Evolutionary conservation across 352 stramenopile genomes (phyloP), one percentile per base, ranked within the genome.

Genomic region (Globisporangium nagaii): DNA sequence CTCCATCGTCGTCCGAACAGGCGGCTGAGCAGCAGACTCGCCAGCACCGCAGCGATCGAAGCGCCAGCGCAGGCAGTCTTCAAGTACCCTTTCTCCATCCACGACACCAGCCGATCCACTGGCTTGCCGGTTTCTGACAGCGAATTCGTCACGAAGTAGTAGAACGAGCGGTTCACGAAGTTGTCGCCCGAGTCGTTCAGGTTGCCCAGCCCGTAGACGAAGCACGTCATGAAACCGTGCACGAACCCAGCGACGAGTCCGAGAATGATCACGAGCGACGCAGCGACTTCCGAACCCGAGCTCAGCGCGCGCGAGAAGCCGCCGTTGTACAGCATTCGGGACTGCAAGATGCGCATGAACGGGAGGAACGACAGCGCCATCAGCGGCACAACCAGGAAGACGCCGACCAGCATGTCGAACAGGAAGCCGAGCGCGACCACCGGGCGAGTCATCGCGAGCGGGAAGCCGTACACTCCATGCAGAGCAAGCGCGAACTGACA

Each of bases 281-380:
- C 84, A 0, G 84, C 84, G n/a, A 91, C 82, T 30, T 95, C 82
- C 1, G 80, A 89, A 5, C 78, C 84, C 43, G 80, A 89, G 31
- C 77, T 86, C 30, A 95, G 43, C 4, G 84, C 68, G 40, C 82
- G 71, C 7, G 84, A 89, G 53, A 95, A 95, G 39, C 84, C 84
- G 13, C 84, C 81, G 40, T 91, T 95, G 68, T 91, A 95, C 70
- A 95, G 87, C 48, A 90, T 90, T 19, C 84, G 80, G 5, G 82
- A 90, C 54, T 95, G 84, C 20, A 95, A 65, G 30, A 90, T 88
- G 11, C 80, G 80, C 79, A 95, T 91, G 52, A 95, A 95, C 32
- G 84, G 84, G 37, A 95, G 55, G 28, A 89, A 66, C 4, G 82
- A 92, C 22, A 95, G 56, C 17, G 86, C 53, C 22, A 91, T 65